Evolutionary conservation across 257 asterid genomes (phyloP), one percentile per base, ranked within the genome.

Genomic region (Rauvolfia tetraphylla): DNA sequence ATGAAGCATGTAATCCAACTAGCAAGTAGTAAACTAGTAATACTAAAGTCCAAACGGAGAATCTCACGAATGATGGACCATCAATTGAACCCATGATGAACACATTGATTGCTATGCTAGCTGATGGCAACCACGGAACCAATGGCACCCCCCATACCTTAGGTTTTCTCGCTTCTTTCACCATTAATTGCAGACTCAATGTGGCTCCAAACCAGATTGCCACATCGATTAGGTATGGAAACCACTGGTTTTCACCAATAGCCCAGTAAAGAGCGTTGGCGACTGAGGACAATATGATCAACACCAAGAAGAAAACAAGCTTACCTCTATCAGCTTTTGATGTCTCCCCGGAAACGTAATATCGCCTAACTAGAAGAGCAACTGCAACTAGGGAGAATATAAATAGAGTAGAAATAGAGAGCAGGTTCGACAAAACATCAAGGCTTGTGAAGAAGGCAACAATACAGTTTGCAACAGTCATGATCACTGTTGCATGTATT

Each of bases 101-200:
- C 1, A 88, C 80, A 79, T 88, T 90, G 20, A 88, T 84, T 34
- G 82, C 87, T 8, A 90, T 85, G 7, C 92, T 88, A 3, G 78
- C 78, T 9, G 92, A 88, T 51, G 95, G 95, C 75, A 88, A 62
- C 92, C 92, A 88, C 0, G 95, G 95, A 63, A 90, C 92, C 77
- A 85, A 68, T 5, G 95, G 95, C 29, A 84, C 88, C 2, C 92
- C 92, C 95, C 92, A 88, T 4, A 83, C 78, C 85, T 71, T 83
- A 0, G 95, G 95, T 33, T 62, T 33, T 17, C 68, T 31, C 14
- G 38, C 68, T 29, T 17, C 15, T 29, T 62, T 62, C 68, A 62
- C 0, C 23, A 5, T 14, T 5, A 62, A 7, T 27, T 48, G 41
- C 87, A 89, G 71, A 31, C 86, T 84, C 1, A 74, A 75, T 5